Evolutionary conservation across 2,329 filamentous ascomycete species (phyloP), one percentile per base, ranked within the genome.

Genomic region (Claviceps humidiphila): DNA sequence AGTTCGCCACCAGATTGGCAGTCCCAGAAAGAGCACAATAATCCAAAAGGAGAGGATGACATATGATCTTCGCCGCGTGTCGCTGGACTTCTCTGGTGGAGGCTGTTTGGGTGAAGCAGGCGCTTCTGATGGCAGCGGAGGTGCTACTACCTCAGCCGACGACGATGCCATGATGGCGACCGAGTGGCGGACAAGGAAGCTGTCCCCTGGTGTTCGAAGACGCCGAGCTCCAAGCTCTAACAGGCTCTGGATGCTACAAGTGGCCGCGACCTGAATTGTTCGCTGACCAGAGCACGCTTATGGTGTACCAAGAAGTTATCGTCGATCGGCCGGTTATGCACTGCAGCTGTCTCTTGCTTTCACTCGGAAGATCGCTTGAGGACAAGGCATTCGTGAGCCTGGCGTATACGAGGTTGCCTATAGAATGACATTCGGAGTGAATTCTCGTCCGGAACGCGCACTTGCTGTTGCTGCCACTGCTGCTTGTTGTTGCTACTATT

Each of bases 1-100:
- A 0, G 93, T 97, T 66, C 82, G 83, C 82, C 89, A 94, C 93
- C 93, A 98, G 78, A 95, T 84, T 53, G 93, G 93, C 58, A 98
- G 67, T 2, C 93, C 93, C 5, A 98, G 71, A 34, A 85, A 77
- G 6, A 95, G 65, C 6, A 95, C 87, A 40, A 97, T 81, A 5
- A 82, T 73, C 93, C 93, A 98, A 68, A 96, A 97, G 8, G 91
- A 91, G 56, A 87, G 66, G 56, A 98, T 82, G 49, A 97, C 85
- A 56, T 75, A 74, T 47, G 81, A 80, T 51, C 93, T 84, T 53
- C 84, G 80, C 63, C 78, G 80, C 50, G 84, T 73, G 57, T 85
- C 82, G 58, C 84, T 76, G 20, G 78, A 70, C 57, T 81, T 84
- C 71, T 97, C 90, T 34, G 88, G 84, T 40, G 90, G 88, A n/a